These are phyloP conservation scores for Coemansia sp. DNA, from an alignment of 192 early-diverging fungal species.

Conservation along the genomic window DNA sequence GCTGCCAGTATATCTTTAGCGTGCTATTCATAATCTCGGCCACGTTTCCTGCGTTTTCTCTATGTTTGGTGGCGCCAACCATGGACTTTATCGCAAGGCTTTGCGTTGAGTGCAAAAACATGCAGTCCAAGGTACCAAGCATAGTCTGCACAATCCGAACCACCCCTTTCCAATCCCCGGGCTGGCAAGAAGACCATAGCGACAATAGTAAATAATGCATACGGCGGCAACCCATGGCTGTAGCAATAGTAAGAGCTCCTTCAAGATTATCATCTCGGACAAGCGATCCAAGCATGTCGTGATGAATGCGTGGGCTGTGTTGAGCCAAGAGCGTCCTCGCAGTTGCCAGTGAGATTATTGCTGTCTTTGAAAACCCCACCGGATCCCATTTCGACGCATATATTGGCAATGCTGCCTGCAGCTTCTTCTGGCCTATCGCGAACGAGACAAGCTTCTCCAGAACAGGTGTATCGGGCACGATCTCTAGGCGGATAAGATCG, in stretches of 20 bases:
- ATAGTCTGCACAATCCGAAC: constrained; percentile 4
- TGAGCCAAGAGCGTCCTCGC: constrained; percentile 3
- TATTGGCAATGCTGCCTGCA: neutral
- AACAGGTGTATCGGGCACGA: constrained; percentile 13
- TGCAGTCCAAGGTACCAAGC: constrained; percentile 5
- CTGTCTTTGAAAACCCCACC: neutral
- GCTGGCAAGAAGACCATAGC: constrained; percentile 14
- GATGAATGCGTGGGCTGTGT: constrained; percentile 23
- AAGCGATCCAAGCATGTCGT: constrained; percentile 20
- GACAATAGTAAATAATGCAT: constrained; percentile 18
- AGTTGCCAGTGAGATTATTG: neutral
- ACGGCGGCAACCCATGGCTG: constrained; percentile 5
- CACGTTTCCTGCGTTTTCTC: neutral
- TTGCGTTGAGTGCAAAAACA: constrained; percentile 33
- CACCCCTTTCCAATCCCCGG: constrained; percentile 14
- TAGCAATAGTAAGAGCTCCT: constrained; percentile 5
- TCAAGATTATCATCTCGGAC: constrained; percentile 14
- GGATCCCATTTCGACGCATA: constrained; percentile 13
- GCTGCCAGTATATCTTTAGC: constrained; percentile 19
- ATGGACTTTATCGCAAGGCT: constrained; percentile 17
- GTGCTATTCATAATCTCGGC: constrained; percentile 4
- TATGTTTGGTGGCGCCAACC: neutral
- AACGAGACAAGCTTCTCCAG: constrained; percentile 19
- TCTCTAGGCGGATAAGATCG: neutral
- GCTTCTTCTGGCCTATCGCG: constrained; percentile 7